These are phyloP conservation scores for Coemansia sp. DNA, from an alignment of 192 early-diverging fungal species.

Conservation along the genomic window DNA sequence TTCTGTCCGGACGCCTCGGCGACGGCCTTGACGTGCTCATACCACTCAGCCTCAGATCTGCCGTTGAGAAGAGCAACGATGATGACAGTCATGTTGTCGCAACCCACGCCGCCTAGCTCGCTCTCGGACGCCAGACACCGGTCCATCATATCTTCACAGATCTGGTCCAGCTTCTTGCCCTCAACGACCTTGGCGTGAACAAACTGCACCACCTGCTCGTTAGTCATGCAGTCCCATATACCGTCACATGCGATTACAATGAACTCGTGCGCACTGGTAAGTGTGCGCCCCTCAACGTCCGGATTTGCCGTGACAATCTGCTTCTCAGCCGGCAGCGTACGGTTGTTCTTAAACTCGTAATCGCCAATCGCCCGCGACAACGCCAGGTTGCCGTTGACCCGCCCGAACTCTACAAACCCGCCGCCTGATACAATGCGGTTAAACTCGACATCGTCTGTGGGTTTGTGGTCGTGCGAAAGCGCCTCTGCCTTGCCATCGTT, in stretches of 20 bases:
- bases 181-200: slow-evolving; percentile 69
- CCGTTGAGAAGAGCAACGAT: slow-evolving; percentile 86
- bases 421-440: slow-evolving; percentile 85
- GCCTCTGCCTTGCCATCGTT: slow-evolving; percentile 70
- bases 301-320: slow-evolving; percentile 95
- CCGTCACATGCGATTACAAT: slow-evolving; percentile 97
- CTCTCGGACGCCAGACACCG: slow-evolving; percentile 84
- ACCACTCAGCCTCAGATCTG: slow-evolving; percentile 77
- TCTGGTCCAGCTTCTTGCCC: slow-evolving; percentile 59
- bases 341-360: slow-evolving; percentile 97
- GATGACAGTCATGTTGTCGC: slow-evolving; percentile 99
- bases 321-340: slow-evolving; percentile 70
- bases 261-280: slow-evolving; percentile 72
- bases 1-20: slow-evolving; percentile 46
- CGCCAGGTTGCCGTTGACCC: slow-evolving; percentile 98
- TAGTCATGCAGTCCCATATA: slow-evolving; percentile 97
- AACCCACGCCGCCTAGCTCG: slow-evolving; percentile 89
- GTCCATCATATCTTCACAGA: slow-evolving; percentile 91
- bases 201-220: slow-evolving; percentile 87
- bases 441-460: slow-evolving; percentile 79
- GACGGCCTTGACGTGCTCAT: slow-evolving; percentile 47
- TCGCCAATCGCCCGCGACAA: slow-evolving; percentile 97
- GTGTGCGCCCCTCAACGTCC: slow-evolving; percentile 64
- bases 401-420: slow-evolving; percentile 97
- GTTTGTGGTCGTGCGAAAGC: slow-evolving; percentile 95